These are phyloP conservation scores for Yamadazyma atmosphaerica DNA, from an alignment of 1,139 yeast species.

Conservation along the genomic window DNA sequence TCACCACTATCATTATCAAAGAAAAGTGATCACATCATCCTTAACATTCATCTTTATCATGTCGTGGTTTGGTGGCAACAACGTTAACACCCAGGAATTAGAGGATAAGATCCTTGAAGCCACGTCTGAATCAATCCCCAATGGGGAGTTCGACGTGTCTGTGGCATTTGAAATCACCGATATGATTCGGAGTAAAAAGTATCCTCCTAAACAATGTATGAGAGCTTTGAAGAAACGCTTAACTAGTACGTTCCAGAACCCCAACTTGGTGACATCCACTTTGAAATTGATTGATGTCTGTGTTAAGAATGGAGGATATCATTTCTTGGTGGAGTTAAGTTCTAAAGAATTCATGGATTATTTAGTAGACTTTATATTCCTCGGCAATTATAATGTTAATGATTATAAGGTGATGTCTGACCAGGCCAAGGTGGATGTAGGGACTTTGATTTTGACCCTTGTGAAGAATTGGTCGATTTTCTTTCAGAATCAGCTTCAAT, in stretches of 20 bases:
- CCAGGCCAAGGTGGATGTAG: constrained; percentile 56
- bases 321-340: constrained; percentile 76
- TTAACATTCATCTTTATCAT: constrained; percentile 24
- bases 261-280: constrained; percentile 74
- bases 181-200: constrained; percentile 76
- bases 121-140: constrained; percentile 86
- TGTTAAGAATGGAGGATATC: constrained; percentile 90
- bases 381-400: constrained; percentile 35
- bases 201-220: constrained; percentile 86
- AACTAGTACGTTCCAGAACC: constrained; percentile 58
- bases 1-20: background rate
- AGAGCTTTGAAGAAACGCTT: constrained; percentile 75
- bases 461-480: constrained; percentile 79
- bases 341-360: constrained; percentile 87
- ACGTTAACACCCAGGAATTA: constrained; percentile 46
- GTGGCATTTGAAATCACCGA: constrained; percentile 88
- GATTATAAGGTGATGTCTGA: constrained; percentile 26
- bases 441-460: constrained; percentile 57
- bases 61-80: constrained; percentile 63
- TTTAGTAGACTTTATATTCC: constrained; percentile 46
- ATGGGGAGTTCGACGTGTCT: constrained; percentile 84
- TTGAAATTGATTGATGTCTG: constrained; percentile 81
- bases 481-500: constrained; percentile 68
- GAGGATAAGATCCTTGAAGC: constrained; percentile 74
- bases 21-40: no score